Conservation (phyloP, 257 asterid genomes). For the Solanum bulbocastanum region DNA sequence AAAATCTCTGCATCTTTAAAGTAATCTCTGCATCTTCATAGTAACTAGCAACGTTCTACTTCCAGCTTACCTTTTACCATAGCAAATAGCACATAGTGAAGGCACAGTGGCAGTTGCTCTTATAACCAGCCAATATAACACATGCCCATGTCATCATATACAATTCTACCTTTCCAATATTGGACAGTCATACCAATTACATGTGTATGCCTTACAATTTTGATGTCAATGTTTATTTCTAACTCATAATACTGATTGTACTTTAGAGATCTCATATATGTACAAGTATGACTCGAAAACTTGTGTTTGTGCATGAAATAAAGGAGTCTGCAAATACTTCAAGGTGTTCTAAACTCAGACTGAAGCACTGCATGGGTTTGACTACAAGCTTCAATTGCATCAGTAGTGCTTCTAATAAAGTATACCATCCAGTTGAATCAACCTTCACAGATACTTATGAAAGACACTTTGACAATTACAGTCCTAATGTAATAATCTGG, state of each 20-base stretch:
- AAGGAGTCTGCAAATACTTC: constrained; percentile 26
- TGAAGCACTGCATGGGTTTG: constrained; percentile 49
- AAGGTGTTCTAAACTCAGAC: constrained; percentile 57
- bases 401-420: not conserved
- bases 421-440: not conserved
- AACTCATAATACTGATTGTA: not conserved
- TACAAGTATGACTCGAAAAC: not conserved
- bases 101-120: not conserved
- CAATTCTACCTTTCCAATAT: not conserved
- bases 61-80: constrained; percentile 64
- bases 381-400: constrained; percentile 4
- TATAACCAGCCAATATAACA: not conserved
- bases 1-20: constrained; percentile 74
- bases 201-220: not conserved
- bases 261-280: not conserved
- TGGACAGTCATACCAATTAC: not conserved
- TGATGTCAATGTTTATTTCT: constrained; percentile 45
- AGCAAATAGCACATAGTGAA: not conserved
- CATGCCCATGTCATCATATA: not conserved
- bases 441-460: too few species aligned
- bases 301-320: not conserved
- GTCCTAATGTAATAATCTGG: too few species aligned
- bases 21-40: constrained; percentile 1
- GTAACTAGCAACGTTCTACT: constrained; percentile 54
- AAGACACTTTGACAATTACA: not conserved